Base-by-base conservation (phyloP, 2,329 filamentous ascomycete genomes). In the Colletotrichum sp. region DNA sequence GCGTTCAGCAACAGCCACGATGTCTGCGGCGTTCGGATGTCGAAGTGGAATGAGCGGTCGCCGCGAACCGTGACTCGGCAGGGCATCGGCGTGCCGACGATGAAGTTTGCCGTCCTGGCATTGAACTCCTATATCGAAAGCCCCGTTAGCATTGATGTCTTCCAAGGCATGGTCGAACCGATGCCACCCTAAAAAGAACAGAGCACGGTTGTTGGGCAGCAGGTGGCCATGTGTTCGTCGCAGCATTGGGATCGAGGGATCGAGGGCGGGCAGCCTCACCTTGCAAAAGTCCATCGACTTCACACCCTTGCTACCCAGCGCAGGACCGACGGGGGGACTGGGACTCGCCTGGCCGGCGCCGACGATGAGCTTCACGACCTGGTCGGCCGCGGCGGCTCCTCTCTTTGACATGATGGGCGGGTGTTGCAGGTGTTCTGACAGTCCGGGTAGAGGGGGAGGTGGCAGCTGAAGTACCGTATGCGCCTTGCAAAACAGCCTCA, bases 251-350 rank as follows among this genome's bases (percentile, higher is more conserved):
- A 21, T 48, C 70, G 55, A 55, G 58, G 32, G 67, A 52, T 52
- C 43, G 43, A 60, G 15, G 28, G 30, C 18, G 24, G 21, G 55
- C 57, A 71, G 72, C 34, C 85, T 77, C 77, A 98, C 96, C 91
- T 99, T 99, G 92, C 97, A 99, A 85, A 99, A 99, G 87, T 99
- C 97, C 94, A 99, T 99, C 74, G 95, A 98, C 89, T 99, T 99
- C 78, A 99, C 94, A 89, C 97, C 97, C 89, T 98, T 99, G 85
- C 94, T 96, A 87, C 97, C 97, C 79, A 99, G 91, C 70, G 97
- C 97, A 74, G 97, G 97, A 89, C 97, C 97, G 82, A 99, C 96
- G 6, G 97, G 97, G 38, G 97, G 97, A 86, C 96, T 98, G 34
- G 97, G 97, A 82, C 93, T 96, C 76, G 97, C 97, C 86, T 98